phyloP scores from a whole-genome alignment of 2,329 filamentous ascomycete genomes.

The Chaetomiaceae sp. region DNA sequence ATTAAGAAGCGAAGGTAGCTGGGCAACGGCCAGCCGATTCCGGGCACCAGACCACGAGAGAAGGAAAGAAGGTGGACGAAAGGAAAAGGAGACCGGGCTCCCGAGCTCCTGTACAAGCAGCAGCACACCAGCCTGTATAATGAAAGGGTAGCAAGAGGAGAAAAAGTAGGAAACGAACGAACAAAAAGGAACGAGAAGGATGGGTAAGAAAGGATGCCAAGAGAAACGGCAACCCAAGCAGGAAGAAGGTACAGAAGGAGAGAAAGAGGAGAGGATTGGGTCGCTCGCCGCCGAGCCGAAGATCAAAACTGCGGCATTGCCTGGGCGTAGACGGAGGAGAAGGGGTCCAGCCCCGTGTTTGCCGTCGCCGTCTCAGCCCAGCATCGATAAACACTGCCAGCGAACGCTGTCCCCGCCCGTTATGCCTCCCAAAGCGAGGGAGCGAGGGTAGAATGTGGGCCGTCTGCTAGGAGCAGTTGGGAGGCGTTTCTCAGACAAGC shows the following conservation, averaged over 20 bases:
- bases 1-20: background rate
- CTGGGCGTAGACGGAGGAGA: background rate
- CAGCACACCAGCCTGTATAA: background rate
- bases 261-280: background rate
- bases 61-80: background rate
- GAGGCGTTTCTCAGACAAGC: background rate
- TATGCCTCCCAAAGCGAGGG: too few species aligned
- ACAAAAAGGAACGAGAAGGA: constrained; percentile 1
- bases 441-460: too few species aligned
- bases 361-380: constrained; percentile 11
- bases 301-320: background rate
- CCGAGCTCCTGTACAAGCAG: constrained; percentile 12
- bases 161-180: background rate
- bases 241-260: background rate
- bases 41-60: background rate
- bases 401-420: background rate
- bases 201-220: constrained; percentile 4
- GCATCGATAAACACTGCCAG: background rate
- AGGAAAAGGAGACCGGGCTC: constrained; percentile 9
- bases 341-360: constrained; percentile 2
- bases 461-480: too few species aligned
- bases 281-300: background rate
- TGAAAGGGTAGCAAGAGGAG: background rate
- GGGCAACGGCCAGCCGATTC: constrained; percentile 11
- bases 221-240: constrained; percentile 5